Evolutionary conservation across 352 stramenopile genomes (phyloP), one percentile per base, ranked within the genome.

Genomic region (Peronosclerospora sorghi): DNA sequence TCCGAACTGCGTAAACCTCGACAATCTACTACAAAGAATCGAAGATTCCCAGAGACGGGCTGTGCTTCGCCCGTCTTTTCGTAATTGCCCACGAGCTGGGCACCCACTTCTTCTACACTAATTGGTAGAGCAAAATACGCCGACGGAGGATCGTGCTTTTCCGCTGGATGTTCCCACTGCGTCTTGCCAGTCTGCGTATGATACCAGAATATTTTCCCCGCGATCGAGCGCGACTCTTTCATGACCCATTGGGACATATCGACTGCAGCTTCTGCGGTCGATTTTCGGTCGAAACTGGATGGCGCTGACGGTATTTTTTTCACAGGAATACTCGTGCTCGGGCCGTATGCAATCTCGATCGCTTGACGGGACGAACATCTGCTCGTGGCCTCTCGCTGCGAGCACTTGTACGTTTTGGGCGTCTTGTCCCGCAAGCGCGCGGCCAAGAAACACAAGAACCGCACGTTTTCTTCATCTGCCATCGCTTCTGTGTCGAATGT

Each of bases 211-310:
- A 81, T 65, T 34, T 87, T 87, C 6, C 75, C 75, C 0, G 72
- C 68, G 18, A 83, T 74, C 23, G 72, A 85, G 12, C 63, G 62
- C 26, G 75, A 87, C 34, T 87, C 72, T 27, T 80, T 81, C 55
- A 75, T 78, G 26, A 83, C 67, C 75, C 75, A 87, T 42, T 87
- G 60, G 9, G 69, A 81, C 75, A 87, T 87, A 63, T 87, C 75
- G 17, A 87, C 72, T 7, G 59, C 60, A 13, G 54, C 46, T 48
- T 67, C 60, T 2, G 56, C 51, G 1, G 50, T 60, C 0, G 57
- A 72, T 19, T 65, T 65, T 2, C 58, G 54, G 8, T 70, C 60
- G 13, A 26, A 43, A 12, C 37, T 56, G 8, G 44, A 48, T 5
- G 41, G 30, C 13, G 26, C 53, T 21, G 51, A 26, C 26, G 41